Base-by-base conservation (phyloP, 495 filamentous ascomycete genomes). In the Penicillium angulare region DNA sequence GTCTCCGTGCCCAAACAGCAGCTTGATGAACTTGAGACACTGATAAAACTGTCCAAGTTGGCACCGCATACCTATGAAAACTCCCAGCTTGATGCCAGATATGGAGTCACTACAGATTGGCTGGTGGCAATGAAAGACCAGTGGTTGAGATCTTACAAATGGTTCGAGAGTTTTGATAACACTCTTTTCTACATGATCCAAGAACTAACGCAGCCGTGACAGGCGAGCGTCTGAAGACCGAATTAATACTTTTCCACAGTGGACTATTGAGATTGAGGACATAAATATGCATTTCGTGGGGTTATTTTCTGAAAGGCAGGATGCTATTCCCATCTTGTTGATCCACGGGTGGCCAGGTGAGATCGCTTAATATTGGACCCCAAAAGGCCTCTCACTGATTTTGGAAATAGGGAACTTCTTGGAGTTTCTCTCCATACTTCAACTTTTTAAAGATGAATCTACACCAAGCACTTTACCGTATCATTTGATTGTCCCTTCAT, bases 181-280 rank as follows among this genome's bases (percentile, higher is more conserved):
- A 20, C 0, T n/a, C 3, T 5, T 13, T 21, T 13, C 20, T 1
- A 35, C 18, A 29, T 38, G 10, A 41, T 5, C 1, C 3, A 22
- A 33, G 23, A 15, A 39, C 23, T 21, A 29, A 31, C 16, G 43
- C 10, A 3, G 23, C 16, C 1, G 22, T 27, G 21, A 35, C 15
- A 79, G 78, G 80, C 73, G 76, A 55, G 56, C 71, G 7, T 61
- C 66, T 10, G 83, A 88, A 57, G 53, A 66, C 9, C 71, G 72
- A 27, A 81, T 85, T 44, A 88, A 90, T 67, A 73, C 61, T 8
- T 79, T 85, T 53, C 83, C 85, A 2, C 80, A 90, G 52, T 89
- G 76, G 67, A 81, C 58, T 0, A 68, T 72, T 8, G 56, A 66
- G 3, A 66, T 88, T 20, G 68, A 76, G 32, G 71, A 75, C 18